These are phyloP conservation scores for Schrenkiella parvula DNA, from an alignment of 345 rosid species.

Conservation along the genomic window DNA sequence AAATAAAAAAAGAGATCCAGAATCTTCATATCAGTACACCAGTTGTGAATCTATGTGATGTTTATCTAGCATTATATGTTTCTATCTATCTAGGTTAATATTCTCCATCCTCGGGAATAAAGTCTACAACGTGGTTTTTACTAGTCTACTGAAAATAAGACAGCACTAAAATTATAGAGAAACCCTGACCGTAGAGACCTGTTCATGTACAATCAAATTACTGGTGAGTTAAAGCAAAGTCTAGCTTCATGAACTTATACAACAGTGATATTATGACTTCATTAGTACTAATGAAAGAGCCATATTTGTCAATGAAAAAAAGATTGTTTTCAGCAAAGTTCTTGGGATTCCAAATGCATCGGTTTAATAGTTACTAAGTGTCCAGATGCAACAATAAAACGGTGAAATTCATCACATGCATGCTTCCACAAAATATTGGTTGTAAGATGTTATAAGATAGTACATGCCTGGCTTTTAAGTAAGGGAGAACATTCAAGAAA, in stretches of 20 bases:
- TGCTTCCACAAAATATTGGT: neutral
- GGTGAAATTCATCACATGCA: neutral
- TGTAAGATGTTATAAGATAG: neutral
- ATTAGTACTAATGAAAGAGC: neutral
- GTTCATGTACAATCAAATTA: neutral
- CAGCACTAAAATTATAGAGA: neutral
- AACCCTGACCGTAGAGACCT: neutral
- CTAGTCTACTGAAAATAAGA: neutral
- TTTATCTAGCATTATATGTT: neutral
- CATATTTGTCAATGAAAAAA: neutral
- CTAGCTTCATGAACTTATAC: neutral
- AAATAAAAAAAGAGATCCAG: neutral
- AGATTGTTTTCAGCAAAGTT: neutral
- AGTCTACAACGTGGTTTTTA: neutral
- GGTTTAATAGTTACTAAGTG: neutral
- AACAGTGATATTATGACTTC: neutral
- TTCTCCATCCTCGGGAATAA: neutral
- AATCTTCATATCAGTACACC: neutral
- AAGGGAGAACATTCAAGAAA: neutral
- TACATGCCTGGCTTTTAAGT: neutral
- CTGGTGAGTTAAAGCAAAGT: neutral
- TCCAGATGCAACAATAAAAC: constrained; percentile 8
- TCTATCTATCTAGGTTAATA: neutral
- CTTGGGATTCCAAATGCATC: neutral
- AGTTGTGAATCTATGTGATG: neutral